Base-by-base conservation (phyloP, 2,329 filamentous ascomycete species). In the Trichoderma polysporum region DNA sequence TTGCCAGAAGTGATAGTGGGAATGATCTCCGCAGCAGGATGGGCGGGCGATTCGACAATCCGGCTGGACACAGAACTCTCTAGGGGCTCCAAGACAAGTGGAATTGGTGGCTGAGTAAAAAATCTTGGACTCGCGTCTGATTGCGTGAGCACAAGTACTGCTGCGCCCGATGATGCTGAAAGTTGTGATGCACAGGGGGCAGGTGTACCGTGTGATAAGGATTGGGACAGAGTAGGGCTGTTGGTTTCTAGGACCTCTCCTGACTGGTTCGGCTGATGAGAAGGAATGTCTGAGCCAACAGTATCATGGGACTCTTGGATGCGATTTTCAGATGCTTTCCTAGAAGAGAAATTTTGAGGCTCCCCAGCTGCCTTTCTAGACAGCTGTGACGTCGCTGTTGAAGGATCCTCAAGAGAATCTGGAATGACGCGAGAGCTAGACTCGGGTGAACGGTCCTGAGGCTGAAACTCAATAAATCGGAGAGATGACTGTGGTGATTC, bases 181-280 rank as follows among this genome's bases (percentile, higher is more conserved):
- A 39, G 12, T 19, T 50, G 41, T 13, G 41, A 19, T 29, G 15
- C 10, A 17, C 29, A 17, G 52, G 29, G 13, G 19, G 33, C 58
- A n/a, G 65, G 45, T 17, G 65, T 45, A 22, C 19, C 31, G 50
- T 52, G 58, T 15, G 65, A 62, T 31, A 33, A 29, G 6, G 59
- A 49, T 17, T 57, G 58, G 15, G 41, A 62, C 19, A 50, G 39
- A 39, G n/a, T n/a, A 19, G 57, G 50, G 31, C 50, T 47, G 25
- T 37, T n/a, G 35, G 45, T 9, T 29, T 25, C 41, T 10, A 33
- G n/a, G 4, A 27, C 33, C 19, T 41, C 58, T 25, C 6, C 33
- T 39, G 31, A 12, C 22, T 54, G 61, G 10, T 70, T 65, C 39
- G 70, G 73, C 62, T 77, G 76, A 52, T 63, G 75, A 35, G 75